These are phyloP conservation scores for Sideroxylon spinosum DNA, from an alignment of 179 eudicot genomes.

Conservation along the genomic window DNA sequence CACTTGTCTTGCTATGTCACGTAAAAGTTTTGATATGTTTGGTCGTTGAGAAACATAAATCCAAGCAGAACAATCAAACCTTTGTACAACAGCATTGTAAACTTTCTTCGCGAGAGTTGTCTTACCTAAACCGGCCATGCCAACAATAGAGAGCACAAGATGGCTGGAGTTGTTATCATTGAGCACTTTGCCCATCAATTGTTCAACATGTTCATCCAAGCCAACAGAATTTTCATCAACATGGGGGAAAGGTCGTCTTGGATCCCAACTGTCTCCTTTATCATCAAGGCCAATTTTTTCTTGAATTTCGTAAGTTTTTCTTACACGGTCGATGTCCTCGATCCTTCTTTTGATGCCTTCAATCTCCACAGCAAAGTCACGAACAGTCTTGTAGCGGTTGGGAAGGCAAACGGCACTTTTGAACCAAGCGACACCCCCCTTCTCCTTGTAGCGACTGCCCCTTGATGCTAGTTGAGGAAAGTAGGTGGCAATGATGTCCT, in stretches of 20 bases:
- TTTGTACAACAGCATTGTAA: not conserved
- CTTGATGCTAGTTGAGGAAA: constrained; percentile 4
- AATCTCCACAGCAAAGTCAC: constrained; percentile 10
- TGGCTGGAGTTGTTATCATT: too few species aligned
- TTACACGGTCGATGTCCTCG: not conserved
- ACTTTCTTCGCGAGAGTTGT: constrained; percentile 16
- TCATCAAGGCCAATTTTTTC: too few species aligned
- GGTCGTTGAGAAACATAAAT: constrained; percentile 19
- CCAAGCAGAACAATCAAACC: constrained; percentile 4
- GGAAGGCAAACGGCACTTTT: not conserved
- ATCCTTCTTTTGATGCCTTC: constrained; percentile 14
- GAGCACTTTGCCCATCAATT: not conserved
- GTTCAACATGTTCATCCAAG: not conserved
- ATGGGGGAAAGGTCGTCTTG: too few species aligned
- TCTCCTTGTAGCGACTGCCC: not conserved
- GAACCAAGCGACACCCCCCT: not conserved
- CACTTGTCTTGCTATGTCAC: not conserved
- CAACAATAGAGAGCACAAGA: constrained; percentile 11
- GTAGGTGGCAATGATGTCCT: constrained; percentile 15
- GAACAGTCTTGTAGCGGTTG: too few species aligned
- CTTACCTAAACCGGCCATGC: constrained; percentile 20
- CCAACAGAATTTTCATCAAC: not conserved
- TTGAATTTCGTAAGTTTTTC: too few species aligned
- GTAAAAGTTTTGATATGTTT: not conserved
- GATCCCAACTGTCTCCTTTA: too few species aligned